Base-by-base conservation (phyloP, 805 yeast species). In the Komagataella ulmi region DNA sequence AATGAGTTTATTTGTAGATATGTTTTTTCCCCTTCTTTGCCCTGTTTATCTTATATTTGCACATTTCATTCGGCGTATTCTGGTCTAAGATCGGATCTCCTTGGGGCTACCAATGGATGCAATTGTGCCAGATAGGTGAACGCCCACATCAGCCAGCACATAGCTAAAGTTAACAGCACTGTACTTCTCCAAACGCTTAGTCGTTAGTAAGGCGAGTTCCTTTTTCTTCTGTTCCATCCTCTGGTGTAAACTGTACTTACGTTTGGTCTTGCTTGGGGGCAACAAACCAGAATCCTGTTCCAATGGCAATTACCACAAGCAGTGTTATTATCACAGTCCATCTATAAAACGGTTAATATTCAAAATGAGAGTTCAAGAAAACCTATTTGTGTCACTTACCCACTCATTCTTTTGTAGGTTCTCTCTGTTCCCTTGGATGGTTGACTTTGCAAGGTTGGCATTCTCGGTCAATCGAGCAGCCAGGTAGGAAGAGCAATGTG, bases 21-120 rank as follows among this genome's bases (percentile, higher is more conserved):
- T 30, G 40, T 30, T 30, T 30, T 30, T 30, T 8, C 14, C 14
- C 14, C 40, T 12, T 30, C 18, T 24, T 18, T 40, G 48, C n/a
- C 18, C 43, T 19, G 17, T 50, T 47, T 45, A 19, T 18, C 53
- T 46, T 51, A 18, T 17, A 14, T 30, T 19, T 23, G 43, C 23
- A 49, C 30, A 21, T 21, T 19, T 49, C 56, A 59, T 51, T 70
- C 75, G 10, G 75, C 74, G 54, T 59, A 79, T 65, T 89, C 96
- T 7, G 95, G 95, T 70, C 97, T 82, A 65, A 89, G 69, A 62
- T 90, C 96, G 1, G 95, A 80, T 60, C 97, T 80, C 65, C 85
- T 85, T 46, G 97, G 97, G 46, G 80, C 88, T 54, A 88, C 95
- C 61, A 90, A 73, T 6, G 97, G 97, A 67, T 90, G 97, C 54